Evolutionary conservation across 2,329 filamentous ascomycete genomes (phyloP), one percentile per base, ranked within the genome.

Genomic region (Cadophora luteo-olivacea): DNA sequence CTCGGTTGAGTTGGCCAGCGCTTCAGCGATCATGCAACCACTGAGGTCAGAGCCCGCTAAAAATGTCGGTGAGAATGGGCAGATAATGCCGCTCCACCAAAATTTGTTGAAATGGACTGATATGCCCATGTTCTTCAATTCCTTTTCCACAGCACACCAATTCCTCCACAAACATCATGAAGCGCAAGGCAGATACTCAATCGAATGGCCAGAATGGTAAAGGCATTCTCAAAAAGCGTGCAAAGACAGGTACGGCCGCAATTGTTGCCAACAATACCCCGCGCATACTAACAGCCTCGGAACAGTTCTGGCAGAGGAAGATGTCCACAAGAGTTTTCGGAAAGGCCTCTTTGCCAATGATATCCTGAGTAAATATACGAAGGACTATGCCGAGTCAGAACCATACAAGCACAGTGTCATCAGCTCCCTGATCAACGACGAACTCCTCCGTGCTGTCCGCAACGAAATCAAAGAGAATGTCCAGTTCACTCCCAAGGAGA

Each of bases 401-500:
- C 91, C 90, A 5, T 99, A 99, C 84, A 94, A 95, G 79, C 95
- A 99, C 80, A 92, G 92, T 74, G 95, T 99, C 63, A 97, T 99
- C 77, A 85, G 89, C 74, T 84, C 87, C 65, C 84, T 99, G 54
- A 91, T 98, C 78, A 85, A 96, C 80, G 91, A 95, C 75, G 80
- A 84, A 60, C 89, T 99, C 22, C 88, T 99, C 58, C 94, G 94
- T 76, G 85, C 88, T 66, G 96, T 99, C 69, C 94, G 96, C 78
- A 83, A 87, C 77, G 96, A 99, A 82, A 95, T 98, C 80, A 91
- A 91, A 80, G 86, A 91, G 74, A 94, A 97, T 78, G 92, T 99
- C 74, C 90, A 92, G 74, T 99, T 99, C 83, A 97, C 96, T 14
- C 94, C 94, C 75, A 99, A 99, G 81, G 96, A 99, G 81, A 99